These are phyloP conservation scores for Clonostachys rhizophaga DNA, from an alignment of 2,329 filamentous ascomycete genomes.

Conservation along the genomic window DNA sequence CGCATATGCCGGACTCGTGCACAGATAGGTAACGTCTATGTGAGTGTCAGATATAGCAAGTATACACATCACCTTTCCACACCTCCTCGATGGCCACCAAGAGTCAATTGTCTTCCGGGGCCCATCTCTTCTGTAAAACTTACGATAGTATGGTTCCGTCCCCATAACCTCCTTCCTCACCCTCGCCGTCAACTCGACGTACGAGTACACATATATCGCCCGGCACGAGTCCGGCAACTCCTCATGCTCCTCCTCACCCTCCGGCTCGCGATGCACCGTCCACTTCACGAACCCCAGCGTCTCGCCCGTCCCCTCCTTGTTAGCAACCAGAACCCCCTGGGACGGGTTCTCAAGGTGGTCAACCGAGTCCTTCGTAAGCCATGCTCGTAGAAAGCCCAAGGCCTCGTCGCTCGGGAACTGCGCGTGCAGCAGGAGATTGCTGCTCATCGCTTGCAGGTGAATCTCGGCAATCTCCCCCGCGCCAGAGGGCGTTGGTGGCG, in stretches of 20 bases:
- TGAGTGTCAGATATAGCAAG: background rate
- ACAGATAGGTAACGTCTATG: slow-evolving; percentile 32
- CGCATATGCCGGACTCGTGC: slow-evolving; percentile 24
- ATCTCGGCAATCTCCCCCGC: slow-evolving; percentile 16
- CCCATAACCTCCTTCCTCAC: slow-evolving; percentile 22
- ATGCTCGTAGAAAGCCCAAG: slow-evolving; percentile 17
- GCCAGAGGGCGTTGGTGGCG: slow-evolving; percentile 14
- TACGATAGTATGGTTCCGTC: slow-evolving; percentile 24
- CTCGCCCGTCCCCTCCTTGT: slow-evolving; percentile 15
- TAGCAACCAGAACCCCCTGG: slow-evolving; percentile 25
- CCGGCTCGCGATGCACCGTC: slow-evolving; percentile 16
- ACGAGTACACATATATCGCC: slow-evolving; percentile 23
- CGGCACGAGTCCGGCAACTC: slow-evolving; percentile 20
- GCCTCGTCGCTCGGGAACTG: slow-evolving; percentile 28
- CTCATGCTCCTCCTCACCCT: slow-evolving; percentile 9
- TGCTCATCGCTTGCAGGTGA: slow-evolving; percentile 31
- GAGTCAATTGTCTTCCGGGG: too few species aligned
- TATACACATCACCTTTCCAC: background rate
- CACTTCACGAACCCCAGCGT: slow-evolving; percentile 29
- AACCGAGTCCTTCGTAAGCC: slow-evolving; percentile 20
- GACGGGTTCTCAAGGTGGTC: slow-evolving; percentile 15
- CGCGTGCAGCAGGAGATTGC: slow-evolving; percentile 29
- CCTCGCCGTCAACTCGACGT: slow-evolving; percentile 19
- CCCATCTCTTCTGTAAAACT: slow-evolving; percentile 11
- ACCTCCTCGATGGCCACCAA: background rate